A percentile compares a stretch with the other conserved stretches of the same genome.
Conservation (phyloP, 1,139 yeast species). For the Suhomyces panamericanus region DNA sequence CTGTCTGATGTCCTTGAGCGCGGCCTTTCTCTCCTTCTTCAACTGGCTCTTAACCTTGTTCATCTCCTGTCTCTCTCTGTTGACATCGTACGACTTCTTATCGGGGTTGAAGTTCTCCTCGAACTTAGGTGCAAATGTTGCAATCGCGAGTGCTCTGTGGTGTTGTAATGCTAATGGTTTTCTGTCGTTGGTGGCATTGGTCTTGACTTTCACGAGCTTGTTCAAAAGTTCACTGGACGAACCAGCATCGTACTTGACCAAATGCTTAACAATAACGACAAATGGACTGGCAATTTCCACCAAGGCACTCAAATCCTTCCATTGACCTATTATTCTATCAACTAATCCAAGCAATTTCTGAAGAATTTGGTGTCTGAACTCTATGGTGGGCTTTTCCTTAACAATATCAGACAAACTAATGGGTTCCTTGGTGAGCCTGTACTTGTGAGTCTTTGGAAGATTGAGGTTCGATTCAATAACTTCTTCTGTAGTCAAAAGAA, state of each 20-base stretch:
- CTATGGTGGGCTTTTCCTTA: constrained; percentile 13
- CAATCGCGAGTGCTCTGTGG: constrained; percentile 84
- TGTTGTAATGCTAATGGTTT: constrained; percentile 79
- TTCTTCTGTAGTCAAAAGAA: constrained; percentile 10
- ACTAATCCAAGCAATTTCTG: constrained; percentile 27
- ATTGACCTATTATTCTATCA: constrained; percentile 39
- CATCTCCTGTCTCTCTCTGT: constrained; percentile 78
- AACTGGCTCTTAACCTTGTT: constrained; percentile 78
- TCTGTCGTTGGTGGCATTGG: constrained; percentile 48
- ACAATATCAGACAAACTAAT: constrained; percentile 24
- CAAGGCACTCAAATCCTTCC: constrained; percentile 68
- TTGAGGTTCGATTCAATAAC: constrained; percentile 20
- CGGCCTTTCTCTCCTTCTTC: constrained; percentile 88
- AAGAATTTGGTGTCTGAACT: constrained; percentile 33
- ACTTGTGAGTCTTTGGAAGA: constrained; percentile 20
- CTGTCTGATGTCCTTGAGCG: constrained; percentile 85
- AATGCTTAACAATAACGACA: constrained; percentile 35
- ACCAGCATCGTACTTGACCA: constrained; percentile 36
- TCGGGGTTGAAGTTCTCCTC: constrained; percentile 97
- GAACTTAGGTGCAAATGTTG: constrained; percentile 84
- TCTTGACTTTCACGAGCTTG: constrained; percentile 49
- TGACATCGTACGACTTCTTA: constrained; percentile 85
- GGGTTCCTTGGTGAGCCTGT: constrained; percentile 9
- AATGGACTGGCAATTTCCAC: constrained; percentile 55
- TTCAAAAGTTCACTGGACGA: constrained; percentile 36